phyloP scores from a whole-genome alignment of 768 basidiomycete genomes.

The Rossbeevera mucosa region DNA sequence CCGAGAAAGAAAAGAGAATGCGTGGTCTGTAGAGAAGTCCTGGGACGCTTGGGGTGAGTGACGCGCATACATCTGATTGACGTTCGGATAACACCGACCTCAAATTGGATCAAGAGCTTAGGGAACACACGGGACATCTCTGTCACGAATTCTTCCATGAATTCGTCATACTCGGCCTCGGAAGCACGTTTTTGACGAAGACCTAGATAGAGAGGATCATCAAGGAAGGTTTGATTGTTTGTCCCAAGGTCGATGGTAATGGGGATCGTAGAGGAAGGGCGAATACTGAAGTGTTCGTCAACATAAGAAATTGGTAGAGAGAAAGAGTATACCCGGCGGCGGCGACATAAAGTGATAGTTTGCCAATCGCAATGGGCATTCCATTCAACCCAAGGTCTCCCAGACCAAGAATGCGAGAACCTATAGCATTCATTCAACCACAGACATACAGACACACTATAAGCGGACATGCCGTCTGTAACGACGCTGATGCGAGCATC shows the following conservation, averaged over 20 bases:
- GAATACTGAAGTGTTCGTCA: slow-evolving; percentile 47
- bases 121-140: slow-evolving; percentile 76
- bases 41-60: slow-evolving; percentile 24
- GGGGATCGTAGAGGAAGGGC: slow-evolving; percentile 72
- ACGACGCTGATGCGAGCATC: slow-evolving; percentile 89
- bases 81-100: slow-evolving; percentile 38
- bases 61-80: background rate
- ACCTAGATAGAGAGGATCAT: slow-evolving; percentile 89
- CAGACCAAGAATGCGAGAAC: slow-evolving; percentile 84
- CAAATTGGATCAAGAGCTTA: slow-evolving; percentile 81
- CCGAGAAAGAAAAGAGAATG: slow-evolving; percentile 77
- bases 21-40: slow-evolving; percentile 92
- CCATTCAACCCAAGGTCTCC: slow-evolving; percentile 82
- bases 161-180: slow-evolving; percentile 63
- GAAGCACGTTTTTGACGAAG: slow-evolving; percentile 65
- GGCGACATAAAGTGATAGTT: slow-evolving; percentile 84
- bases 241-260: slow-evolving; percentile 89
- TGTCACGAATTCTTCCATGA: slow-evolving; percentile 92
- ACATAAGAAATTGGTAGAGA: background rate
- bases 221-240: slow-evolving; percentile 71
- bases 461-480: slow-evolving; percentile 63
- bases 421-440: slow-evolving; percentile 31
- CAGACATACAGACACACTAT: background rate
- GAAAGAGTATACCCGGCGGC: slow-evolving; percentile 67
- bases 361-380: slow-evolving; percentile 90